Evolutionary conservation across 2,329 filamentous ascomycete genomes (phyloP), one percentile per base, ranked within the genome.

Genomic region (Aspergillus sp.): DNA sequence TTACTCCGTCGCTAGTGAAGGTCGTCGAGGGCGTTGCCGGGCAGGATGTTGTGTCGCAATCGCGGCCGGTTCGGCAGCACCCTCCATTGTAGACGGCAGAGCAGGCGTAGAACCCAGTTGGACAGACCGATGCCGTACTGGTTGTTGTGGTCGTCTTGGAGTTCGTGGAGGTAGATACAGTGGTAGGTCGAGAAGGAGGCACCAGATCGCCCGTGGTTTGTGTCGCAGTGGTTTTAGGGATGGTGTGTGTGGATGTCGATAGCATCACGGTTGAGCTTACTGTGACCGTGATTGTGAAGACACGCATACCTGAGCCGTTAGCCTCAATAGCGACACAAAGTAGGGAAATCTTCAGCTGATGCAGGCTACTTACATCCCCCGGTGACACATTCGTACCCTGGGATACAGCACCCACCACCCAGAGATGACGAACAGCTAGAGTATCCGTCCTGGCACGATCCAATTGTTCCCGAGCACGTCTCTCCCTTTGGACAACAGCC

Each of bases 61-160:
- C 85, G 19, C 93, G 86, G 2, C 92, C 93, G 0, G 91, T 92
- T 59, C 90, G 90, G 78, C 94, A 98, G 79, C 94, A 98, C 19
- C 92, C 92, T 13, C 90, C 92, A 2, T 84, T 80, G 61, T 93
- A 91, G 61, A 88, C 87, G 2, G 94, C 94, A 2, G 88, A 86
- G 76, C 94, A 98, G 54, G 91, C 89, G 75, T 98, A 98, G 81
- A 93, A 98, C 2, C 93, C 93, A 0, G 89, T 93, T 0, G 94
- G 94, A 68, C 94, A 98, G 68, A 83, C 70, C 8, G 74, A 69
- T 36, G 64, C 81, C 32, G 75, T 47, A 23, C 25, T 30, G 39
- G 53, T 47, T 3, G 53, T 75, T 15, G 70, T 66, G 4, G 66
- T 71, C 51, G 68, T 63, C 54, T 80, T 72, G 11, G 80, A 74